Evolutionary conservation across 345 rosid species (phyloP).

Genomic region (Eucalyptus polybractea): DNA sequence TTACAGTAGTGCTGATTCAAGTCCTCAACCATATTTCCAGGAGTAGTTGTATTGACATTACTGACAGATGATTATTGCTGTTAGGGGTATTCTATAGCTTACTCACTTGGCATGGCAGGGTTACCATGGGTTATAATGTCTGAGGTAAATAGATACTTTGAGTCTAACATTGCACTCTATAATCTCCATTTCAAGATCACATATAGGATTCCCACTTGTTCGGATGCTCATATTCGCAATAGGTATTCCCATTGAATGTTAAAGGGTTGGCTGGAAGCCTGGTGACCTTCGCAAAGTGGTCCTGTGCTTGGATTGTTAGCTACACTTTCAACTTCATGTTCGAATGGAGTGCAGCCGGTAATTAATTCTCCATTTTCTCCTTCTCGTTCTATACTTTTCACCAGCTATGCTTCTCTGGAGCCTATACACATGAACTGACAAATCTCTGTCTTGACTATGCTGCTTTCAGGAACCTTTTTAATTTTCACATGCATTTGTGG

Average conservation of each 20-base stretch:
- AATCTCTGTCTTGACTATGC: not conserved
- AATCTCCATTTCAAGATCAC: not conserved
- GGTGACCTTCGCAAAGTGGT: constrained; percentile 28
- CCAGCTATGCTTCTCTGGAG: not conserved
- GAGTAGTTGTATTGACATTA: not conserved
- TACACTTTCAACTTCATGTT: constrained; percentile 28
- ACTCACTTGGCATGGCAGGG: not conserved
- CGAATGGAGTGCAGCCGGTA: constrained; percentile 43
- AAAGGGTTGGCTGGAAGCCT: constrained; percentile 53
- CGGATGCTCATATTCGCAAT: not conserved
- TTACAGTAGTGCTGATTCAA: not conserved
- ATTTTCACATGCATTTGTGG: constrained; percentile 16
- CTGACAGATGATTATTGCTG: not conserved
- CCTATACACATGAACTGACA: not conserved
- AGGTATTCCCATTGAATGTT: constrained; percentile 6
- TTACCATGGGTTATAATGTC: constrained; percentile 22
- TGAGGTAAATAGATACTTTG: constrained; percentile 24
- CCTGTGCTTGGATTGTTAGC: constrained; percentile 33
- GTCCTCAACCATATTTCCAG: not conserved
- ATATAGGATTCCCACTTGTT: not conserved
- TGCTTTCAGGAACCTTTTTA: constrained; percentile 26
- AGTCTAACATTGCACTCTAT: not conserved
- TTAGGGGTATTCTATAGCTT: constrained; percentile 16
- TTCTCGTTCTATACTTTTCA: not conserved
- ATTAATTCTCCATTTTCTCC: not conserved